These are phyloP conservation scores for Neopestalotiopsis clavispora DNA, from an alignment of 2,329 filamentous ascomycete genomes.

Conservation along the genomic window DNA sequence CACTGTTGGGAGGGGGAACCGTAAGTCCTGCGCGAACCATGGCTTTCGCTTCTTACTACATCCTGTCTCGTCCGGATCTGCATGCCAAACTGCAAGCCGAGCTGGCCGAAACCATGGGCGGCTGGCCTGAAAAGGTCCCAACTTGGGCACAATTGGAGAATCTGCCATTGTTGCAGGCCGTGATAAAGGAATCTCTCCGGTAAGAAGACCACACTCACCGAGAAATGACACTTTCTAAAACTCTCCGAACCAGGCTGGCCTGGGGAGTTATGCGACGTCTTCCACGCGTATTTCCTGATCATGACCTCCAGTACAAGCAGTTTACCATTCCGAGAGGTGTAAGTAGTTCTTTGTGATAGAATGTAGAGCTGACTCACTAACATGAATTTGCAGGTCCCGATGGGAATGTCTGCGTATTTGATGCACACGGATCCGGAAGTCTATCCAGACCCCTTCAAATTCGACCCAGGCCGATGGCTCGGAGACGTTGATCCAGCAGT, in stretches of 20 bases:
- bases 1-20: constrained; percentile 30
- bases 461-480: constrained; percentile 15
- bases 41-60: not conserved
- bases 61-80: not conserved
- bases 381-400: not conserved
- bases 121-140: not conserved
- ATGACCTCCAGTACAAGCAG: constrained; percentile 7
- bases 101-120: not conserved
- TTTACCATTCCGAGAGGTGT: constrained; percentile 17
- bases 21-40: constrained; percentile 31
- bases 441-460: constrained; percentile 12
- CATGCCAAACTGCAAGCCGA: not conserved
- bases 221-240: not conserved
- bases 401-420: constrained; percentile 16
- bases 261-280: not conserved
- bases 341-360: not conserved
- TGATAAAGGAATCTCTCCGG: constrained; percentile 21
- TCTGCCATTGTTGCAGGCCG: constrained; percentile 15
- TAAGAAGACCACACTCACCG: not conserved
- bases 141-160: constrained; percentile 17
- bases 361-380: not conserved
- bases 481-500: constrained; percentile 13
- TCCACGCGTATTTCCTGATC: constrained; percentile 12
- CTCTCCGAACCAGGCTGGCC: not conserved
- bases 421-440: constrained; percentile 16